Conservation (phyloP, 192 early-diverging fungal species). For the Coemansia aciculifera region DNA sequence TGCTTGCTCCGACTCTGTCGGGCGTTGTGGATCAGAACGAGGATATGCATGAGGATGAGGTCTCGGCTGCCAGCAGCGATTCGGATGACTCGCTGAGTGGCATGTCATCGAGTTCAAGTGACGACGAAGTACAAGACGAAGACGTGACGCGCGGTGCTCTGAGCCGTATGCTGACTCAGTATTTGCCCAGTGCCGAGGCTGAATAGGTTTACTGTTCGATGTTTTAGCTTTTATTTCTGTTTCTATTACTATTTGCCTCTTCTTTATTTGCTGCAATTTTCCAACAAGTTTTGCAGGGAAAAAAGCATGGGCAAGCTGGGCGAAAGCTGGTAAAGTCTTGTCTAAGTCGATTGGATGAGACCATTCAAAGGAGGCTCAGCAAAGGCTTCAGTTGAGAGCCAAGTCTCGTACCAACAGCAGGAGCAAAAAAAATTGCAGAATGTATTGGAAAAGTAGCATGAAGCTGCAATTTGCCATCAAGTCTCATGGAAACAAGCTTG, state of each 20-base stretch:
- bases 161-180: slow-evolving; percentile 34
- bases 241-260: background rate
- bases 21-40: slow-evolving; percentile 7
- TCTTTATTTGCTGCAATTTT: no score
- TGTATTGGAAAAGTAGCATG: no score
- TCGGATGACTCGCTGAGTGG: slow-evolving; percentile 42
- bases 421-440: no score
- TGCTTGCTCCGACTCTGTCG: slow-evolving; percentile 4
- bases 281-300: no score
- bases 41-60: slow-evolving; percentile 12
- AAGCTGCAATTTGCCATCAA: no score
- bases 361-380: no score
- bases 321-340: no score
- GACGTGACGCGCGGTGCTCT: slow-evolving; percentile 44
- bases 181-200: slow-evolving; percentile 15
- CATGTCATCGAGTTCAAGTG: slow-evolving; percentile 48
- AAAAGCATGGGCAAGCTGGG: no score
- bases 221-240: background rate
- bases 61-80: slow-evolving; percentile 11
- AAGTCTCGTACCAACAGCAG: no score
- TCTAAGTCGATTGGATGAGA: no score
- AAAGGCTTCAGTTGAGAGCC: no score
- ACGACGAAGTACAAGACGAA: slow-evolving; percentile 50
- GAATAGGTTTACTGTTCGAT: background rate
- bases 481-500: no score